Evolutionary conservation across 495 filamentous ascomycete genomes (phyloP).

Genomic region (Astrothelium subdiscretum): DNA sequence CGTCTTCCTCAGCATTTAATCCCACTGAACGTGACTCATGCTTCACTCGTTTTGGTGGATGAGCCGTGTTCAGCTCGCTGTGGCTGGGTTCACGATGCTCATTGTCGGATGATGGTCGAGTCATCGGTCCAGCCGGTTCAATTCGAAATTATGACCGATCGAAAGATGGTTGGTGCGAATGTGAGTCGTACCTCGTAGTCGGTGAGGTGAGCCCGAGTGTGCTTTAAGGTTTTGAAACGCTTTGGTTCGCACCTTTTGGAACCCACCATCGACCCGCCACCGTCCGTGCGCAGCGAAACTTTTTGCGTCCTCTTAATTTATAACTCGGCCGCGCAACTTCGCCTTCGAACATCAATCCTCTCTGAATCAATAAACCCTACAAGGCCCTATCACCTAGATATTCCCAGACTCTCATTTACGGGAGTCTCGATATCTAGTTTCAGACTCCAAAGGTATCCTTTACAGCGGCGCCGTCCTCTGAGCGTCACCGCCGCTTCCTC

Average conservation of each 20-base stretch:
- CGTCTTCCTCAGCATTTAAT: constrained; percentile 14
- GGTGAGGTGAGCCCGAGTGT: too few species aligned
- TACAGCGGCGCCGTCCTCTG: constrained; percentile 22
- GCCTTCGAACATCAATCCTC: constrained; percentile 4
- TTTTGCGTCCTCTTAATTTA: neutral
- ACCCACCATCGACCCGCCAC: too few species aligned
- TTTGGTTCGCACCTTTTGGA: too few species aligned
- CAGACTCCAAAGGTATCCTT: constrained; percentile 9
- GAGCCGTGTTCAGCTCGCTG: constrained; percentile 1
- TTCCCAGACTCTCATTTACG: constrained; percentile 24
- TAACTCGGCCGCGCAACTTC: neutral
- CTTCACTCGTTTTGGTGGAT: constrained; percentile 22
- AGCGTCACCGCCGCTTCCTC: constrained; percentile 25
- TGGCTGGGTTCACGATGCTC: neutral
- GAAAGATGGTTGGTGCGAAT: too few species aligned
- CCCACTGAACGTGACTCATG: constrained; percentile 1
- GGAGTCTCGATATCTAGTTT: constrained; percentile 30
- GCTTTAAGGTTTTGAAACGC: too few species aligned
- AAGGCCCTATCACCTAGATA: constrained; percentile 19
- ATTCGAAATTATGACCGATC: too few species aligned
- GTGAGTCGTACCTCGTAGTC: too few species aligned
- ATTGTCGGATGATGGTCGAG: neutral
- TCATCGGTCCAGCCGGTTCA: neutral
- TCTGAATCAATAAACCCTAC: constrained; percentile 11
- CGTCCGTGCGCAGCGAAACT: neutral